Evolutionary conservation across 139 green algal species (phyloP).

Genomic region (Chlorella sp.): DNA sequence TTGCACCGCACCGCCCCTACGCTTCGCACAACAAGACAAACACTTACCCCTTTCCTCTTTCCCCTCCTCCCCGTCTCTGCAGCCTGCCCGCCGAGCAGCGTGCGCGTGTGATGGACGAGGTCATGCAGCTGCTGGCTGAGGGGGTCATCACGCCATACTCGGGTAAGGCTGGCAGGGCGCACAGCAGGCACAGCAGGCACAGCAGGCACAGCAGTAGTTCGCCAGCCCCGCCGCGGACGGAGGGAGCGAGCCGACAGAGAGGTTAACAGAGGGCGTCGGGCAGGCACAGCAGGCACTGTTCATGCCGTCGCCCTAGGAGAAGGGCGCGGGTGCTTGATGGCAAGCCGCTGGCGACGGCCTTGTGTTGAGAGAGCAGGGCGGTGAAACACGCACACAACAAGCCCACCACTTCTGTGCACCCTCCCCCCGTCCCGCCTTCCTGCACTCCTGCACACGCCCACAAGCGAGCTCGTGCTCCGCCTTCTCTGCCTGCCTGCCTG

Average conservation of each 20-base stretch:
- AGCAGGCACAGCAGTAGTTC: too few relatives aligned
- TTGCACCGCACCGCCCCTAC: background rate
- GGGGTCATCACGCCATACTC: constrained; percentile 35
- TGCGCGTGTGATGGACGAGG: background rate
- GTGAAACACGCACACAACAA: too few relatives aligned
- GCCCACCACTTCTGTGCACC: background rate
- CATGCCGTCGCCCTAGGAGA: background rate
- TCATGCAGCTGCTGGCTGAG: constrained; percentile 39
- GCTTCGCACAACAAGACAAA: background rate
- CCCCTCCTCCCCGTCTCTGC: background rate
- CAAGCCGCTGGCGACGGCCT: too few relatives aligned
- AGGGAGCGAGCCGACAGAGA: background rate
- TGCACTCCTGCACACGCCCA: background rate
- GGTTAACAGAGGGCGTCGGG: background rate
- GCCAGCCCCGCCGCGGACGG: too few relatives aligned
- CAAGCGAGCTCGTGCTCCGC: background rate
- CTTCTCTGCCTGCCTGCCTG: background rate
- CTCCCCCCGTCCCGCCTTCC: background rate
- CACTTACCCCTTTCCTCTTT: background rate
- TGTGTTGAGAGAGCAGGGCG: too few relatives aligned
- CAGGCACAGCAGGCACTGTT: too few relatives aligned
- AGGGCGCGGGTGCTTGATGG: background rate
- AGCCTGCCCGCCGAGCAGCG: constrained; percentile 21
- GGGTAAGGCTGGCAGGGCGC: background rate
- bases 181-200: background rate